phyloP scores from a whole-genome alignment of 371 early-diverging fungal species.

The Mucor irregularis region DNA sequence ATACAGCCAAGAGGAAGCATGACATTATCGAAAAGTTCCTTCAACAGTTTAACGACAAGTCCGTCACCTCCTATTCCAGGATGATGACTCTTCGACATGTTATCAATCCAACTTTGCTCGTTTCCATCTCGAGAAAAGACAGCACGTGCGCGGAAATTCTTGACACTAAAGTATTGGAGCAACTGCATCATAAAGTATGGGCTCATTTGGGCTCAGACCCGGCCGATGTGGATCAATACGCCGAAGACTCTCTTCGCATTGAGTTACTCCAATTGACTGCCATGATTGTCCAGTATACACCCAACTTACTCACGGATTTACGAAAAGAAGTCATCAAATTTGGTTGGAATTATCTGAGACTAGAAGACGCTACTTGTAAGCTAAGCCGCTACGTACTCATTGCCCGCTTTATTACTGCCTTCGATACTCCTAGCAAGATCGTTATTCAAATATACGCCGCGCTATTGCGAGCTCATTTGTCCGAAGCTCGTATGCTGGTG shows the following conservation, averaged over 20 bases:
- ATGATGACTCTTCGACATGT: slow-evolving; percentile 72
- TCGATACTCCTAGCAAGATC: slow-evolving; percentile 91
- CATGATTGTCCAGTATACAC: slow-evolving; percentile 83
- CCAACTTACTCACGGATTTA: slow-evolving; percentile 71
- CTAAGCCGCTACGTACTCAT: slow-evolving; percentile 94
- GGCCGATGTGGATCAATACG: slow-evolving; percentile 51
- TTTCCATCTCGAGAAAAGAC: slow-evolving; percentile 53
- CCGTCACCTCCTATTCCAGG: slow-evolving; percentile 53
- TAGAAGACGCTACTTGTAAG: slow-evolving; percentile 92
- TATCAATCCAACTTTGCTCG: slow-evolving; percentile 78
- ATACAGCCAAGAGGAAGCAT: slow-evolving; percentile 57
- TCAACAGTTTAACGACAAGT: slow-evolving; percentile 52
- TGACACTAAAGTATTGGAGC: slow-evolving; percentile 66
- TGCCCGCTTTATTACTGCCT: slow-evolving; percentile 89
- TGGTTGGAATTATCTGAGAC: slow-evolving; percentile 88
- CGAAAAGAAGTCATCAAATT: slow-evolving; percentile 93
- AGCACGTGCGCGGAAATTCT: slow-evolving; percentile 57
- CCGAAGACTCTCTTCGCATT: slow-evolving; percentile 77
- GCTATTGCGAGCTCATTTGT: slow-evolving; percentile 83
- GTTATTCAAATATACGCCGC: slow-evolving; percentile 90
- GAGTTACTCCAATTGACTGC: slow-evolving; percentile 92
- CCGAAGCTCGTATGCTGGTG: slow-evolving; percentile 82
- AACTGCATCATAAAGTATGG: slow-evolving; percentile 74
- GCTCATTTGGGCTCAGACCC: slow-evolving; percentile 58
- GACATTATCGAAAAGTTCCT: slow-evolving; percentile 72